Conservation (phyloP, 2,329 filamentous ascomycete species). For the Fusarium scirpi region DNA sequence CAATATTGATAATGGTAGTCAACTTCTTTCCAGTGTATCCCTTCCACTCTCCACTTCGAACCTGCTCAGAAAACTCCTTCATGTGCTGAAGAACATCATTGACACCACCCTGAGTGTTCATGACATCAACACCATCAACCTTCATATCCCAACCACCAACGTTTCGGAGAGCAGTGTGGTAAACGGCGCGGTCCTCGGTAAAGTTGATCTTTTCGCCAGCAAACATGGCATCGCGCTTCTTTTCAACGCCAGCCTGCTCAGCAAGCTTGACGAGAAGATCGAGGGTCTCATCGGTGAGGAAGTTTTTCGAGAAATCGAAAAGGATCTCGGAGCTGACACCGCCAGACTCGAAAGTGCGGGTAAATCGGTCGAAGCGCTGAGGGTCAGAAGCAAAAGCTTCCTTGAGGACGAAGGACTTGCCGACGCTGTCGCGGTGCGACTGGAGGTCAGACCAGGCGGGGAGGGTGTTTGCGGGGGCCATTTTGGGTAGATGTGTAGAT, state of each 20-base stretch:
- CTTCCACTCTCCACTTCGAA: slow-evolving; percentile 96
- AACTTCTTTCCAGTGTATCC: slow-evolving; percentile 98
- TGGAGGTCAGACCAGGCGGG: slow-evolving; percentile 91
- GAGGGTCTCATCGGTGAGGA: slow-evolving; percentile 92
- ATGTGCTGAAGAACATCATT: slow-evolving; percentile 94
- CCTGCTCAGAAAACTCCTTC: slow-evolving; percentile 97
- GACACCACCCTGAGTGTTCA: slow-evolving; percentile 88
- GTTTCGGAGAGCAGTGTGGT: slow-evolving; percentile 95
- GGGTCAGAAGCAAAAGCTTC: slow-evolving; percentile 92
- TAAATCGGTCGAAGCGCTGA: slow-evolving; percentile 89
- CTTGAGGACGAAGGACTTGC: slow-evolving; percentile 92
- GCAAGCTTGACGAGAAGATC: slow-evolving; percentile 89
- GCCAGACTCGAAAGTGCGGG: slow-evolving; percentile 83
- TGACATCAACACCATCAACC: slow-evolving; percentile 93
- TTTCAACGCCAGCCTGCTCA: slow-evolving; percentile 88
- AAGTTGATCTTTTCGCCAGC: slow-evolving; percentile 99
- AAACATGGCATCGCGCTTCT: slow-evolving; percentile 98
- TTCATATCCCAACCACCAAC: slow-evolving; percentile 82
- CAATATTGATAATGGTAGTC: slow-evolving; percentile 95
- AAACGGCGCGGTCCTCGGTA: slow-evolving; percentile 95
- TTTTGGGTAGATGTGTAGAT: slow-evolving; percentile 48
- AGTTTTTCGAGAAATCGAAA: slow-evolving; percentile 99
- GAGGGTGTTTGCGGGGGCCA: slow-evolving; percentile 89
- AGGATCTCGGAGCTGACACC: slow-evolving; percentile 89
- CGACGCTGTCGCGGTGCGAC: slow-evolving; percentile 86